Evolutionary conservation across 2,329 filamentous ascomycete genomes (phyloP), one percentile per base, ranked within the genome.

Genomic region (Cordyceps javanica): DNA sequence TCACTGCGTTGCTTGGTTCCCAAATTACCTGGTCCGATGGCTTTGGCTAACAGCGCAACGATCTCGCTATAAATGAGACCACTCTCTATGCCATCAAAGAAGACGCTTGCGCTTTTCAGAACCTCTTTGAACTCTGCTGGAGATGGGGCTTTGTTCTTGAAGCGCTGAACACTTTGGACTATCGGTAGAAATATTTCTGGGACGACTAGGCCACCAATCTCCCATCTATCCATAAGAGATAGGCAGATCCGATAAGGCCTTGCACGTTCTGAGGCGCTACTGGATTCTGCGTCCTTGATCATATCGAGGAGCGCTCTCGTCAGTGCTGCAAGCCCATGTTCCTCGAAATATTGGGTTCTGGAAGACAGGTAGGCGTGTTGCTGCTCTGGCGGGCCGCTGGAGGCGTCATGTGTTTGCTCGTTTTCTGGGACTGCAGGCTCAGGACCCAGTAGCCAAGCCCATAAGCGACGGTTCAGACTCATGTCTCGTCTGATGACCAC

Each of bases 221-320:
- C 94, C 92, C 91, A 97, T 59, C 92, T 86, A 72, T 99, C 94
- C 94, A 99, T 97, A 54, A 99, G 77, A 16, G 95, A 97, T 2
- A 97, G 80, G 66, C 91, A 95, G 61, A 97, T 90, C 58, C 92
- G 86, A 68, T 96, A 97, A 0, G 94, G 93, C 39, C 86, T 86
- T 21, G 91, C 90, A 68, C 86, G 82, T 66, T 95, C 90, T 19
- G 78, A 74, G 14, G 65, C 64, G 45, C 61, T 69, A 39, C 63
- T 66, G 8, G 64, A 64, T n/a, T 61, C 61, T 19, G 61, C 65
- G 7, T 62, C 66, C 48, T 82, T 80, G 60, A 97, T 87, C 85
- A 96, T 89, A 48, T 83, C 81, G 16, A 95, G 75, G 11, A 97
- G 77, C 21, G 91, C 89, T 44, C 80, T 81, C 5, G 87, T 88